Evolutionary conservation across 1,284 basidiomycete species (phyloP).

Genomic region (Apiotrichum sp.): DNA sequence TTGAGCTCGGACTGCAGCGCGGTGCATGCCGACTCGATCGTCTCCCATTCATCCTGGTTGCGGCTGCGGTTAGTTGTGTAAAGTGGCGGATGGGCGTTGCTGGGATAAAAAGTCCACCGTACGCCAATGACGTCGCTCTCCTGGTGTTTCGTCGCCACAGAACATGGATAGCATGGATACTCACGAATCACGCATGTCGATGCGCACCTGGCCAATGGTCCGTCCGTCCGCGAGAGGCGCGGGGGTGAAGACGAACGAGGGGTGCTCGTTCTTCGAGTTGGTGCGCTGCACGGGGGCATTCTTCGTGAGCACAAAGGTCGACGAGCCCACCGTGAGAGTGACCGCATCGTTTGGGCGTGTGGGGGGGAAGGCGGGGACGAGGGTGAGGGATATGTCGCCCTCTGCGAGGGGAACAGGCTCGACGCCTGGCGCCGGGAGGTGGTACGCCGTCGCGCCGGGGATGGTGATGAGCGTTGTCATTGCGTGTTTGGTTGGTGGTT

Average conservation of each 20-base stretch:
- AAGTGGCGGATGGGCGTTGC: no score
- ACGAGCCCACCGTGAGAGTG: constrained; percentile 35
- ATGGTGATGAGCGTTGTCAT: constrained; percentile 43
- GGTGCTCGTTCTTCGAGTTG: constrained; percentile 36
- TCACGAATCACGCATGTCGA: constrained; percentile 36
- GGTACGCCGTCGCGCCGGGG: constrained; percentile 31
- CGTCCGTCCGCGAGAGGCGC: constrained; percentile 31
- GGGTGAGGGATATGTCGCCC: constrained; percentile 37
- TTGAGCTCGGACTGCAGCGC: constrained; percentile 36
- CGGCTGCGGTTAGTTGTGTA: constrained; percentile 12
- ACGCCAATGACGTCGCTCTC: no score
- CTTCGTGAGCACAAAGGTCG: constrained; percentile 35
- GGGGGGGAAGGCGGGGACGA: constrained; percentile 40
- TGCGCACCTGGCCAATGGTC: constrained; percentile 40
- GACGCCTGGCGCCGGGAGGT: constrained; percentile 34
- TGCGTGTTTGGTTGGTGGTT: background rate
- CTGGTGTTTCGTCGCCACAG: no score
- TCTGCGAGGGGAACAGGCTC: constrained; percentile 34
- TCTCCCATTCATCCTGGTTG: constrained; percentile 40
- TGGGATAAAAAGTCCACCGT: no score
- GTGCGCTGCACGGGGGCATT: constrained; percentile 37
- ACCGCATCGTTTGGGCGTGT: constrained; percentile 29
- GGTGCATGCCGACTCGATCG: constrained; percentile 28
- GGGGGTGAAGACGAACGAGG: constrained; percentile 41
- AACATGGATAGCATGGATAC: constrained; percentile 2